A percentile compares a stretch with the other conserved stretches of the same genome.
Conservation (phyloP, 106 monocot species). For the Dendrobium nobile region DNA sequence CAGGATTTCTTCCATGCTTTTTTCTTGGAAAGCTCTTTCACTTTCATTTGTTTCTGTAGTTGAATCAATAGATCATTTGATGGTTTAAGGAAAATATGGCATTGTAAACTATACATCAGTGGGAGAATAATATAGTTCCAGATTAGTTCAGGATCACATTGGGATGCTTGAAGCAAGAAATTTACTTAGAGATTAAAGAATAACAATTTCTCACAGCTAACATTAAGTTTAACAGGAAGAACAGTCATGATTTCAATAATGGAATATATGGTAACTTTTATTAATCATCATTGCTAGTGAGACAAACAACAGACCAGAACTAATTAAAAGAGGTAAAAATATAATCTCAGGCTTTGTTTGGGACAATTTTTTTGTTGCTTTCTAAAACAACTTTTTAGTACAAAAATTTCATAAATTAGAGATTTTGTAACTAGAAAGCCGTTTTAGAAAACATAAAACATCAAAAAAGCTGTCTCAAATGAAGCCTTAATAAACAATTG, state of each 20-base stretch:
- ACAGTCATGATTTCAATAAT: background rate
- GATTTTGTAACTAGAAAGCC: too few species aligned
- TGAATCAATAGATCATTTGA: background rate
- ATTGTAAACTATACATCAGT: too few species aligned
- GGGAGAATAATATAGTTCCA: too few species aligned
- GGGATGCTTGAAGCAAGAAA: too few species aligned
- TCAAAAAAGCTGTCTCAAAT: too few species aligned
- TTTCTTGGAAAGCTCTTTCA: conserved; percentile 74
- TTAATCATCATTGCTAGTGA: background rate
- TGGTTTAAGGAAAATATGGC: background rate
- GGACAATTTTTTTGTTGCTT: too few species aligned
- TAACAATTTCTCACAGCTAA: too few species aligned
- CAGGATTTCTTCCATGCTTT: conserved; percentile 59
- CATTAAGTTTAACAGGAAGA: background rate
- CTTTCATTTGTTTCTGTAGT: conserved; percentile 68
- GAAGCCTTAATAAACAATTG: background rate
- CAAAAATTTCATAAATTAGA: too few species aligned
- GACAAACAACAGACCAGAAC: background rate
- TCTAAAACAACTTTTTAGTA: too few species aligned
- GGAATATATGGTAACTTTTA: background rate
- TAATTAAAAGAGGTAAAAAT: background rate
- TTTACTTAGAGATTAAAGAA: too few species aligned
- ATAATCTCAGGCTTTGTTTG: background rate
- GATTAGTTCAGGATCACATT: too few species aligned
- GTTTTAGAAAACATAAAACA: too few species aligned